Evolutionary conservation across 2,329 filamentous ascomycete species (phyloP), one percentile per base, ranked within the genome.

Genomic region (Fusarium sp.): DNA sequence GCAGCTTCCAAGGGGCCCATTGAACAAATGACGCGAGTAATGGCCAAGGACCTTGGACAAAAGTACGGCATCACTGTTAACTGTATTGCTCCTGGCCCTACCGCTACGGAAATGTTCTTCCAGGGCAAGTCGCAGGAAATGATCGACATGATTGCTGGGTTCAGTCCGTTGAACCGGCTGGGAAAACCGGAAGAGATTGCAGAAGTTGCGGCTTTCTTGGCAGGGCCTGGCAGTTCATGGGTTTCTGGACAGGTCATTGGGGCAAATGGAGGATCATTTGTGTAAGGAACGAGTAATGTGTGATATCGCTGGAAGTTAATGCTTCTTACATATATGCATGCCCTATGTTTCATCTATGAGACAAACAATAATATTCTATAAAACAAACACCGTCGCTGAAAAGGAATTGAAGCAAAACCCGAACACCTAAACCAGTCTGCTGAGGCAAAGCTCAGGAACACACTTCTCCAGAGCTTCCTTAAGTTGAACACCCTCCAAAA

Each of bases 41-140:
- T 63, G 18, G 58, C 60, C 7, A 63, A 63, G 30, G 58, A 63
- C 0, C 46, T 63, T 2, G 60, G 60, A 39, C n/a, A 49, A 5
- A 62, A 37, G 25, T 21, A 50, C 4, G 60, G 60, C 1, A 63
- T 62, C 4, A 63, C 58, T 6, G 60, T 63, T 6, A 63, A 63
- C 9, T 39, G 58, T 1, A 56, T 63, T 3, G 60, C 60, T 1
- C 60, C 60, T 8, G 58, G 60, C 2, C 60, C 60, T 4, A 63
- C 58, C 0, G 60, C 58, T 4, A 63, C 60, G 0, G 60, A 63
- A 7, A 45, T 63, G 58, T 63, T 63, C 23, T 63, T 63, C 4
- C 34, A 62, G 14, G 58, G 60, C 2, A 63, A 63, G 9, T 56
- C 60, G 0, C 58, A 63, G 3, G 48, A 56, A 9, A 59, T 63